A percentile compares a stretch with the other conserved stretches of the same genome.
Evolutionary conservation across 768 basidiomycete species (phyloP).

Genomic region (Mycena metata): DNA sequence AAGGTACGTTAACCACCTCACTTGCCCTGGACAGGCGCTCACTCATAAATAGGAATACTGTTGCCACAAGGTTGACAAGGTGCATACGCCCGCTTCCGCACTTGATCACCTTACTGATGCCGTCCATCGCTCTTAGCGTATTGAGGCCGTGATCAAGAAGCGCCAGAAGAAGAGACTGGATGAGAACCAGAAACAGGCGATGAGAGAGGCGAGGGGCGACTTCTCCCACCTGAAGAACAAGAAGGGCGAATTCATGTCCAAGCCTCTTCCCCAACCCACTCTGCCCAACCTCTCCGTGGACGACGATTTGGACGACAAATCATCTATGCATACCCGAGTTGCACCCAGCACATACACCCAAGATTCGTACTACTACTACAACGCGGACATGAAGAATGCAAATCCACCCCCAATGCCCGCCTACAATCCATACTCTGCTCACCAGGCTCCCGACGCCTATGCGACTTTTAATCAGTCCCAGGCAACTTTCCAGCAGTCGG

Average conservation of each 20-base stretch:
- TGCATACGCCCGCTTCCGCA: constrained; percentile 45
- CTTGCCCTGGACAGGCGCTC: neutral
- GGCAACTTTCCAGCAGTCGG: constrained; percentile 67
- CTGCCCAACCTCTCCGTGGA: constrained; percentile 93
- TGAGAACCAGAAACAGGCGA: constrained; percentile 84
- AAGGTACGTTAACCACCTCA: constrained; percentile 68
- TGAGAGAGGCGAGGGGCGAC: constrained; percentile 93
- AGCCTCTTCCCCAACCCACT: constrained; percentile 92
- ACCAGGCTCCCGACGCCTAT: constrained; percentile 65
- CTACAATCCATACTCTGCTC: constrained; percentile 75
- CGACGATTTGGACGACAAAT: constrained; percentile 74
- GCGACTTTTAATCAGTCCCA: constrained; percentile 72
- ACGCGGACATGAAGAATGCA: constrained; percentile 63
- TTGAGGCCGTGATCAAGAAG: constrained; percentile 92
- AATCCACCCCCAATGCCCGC: constrained; percentile 83
- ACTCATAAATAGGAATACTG: constrained; percentile 82
- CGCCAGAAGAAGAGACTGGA: constrained; percentile 88
- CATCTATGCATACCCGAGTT: constrained; percentile 68
- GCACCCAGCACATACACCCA: constrained; percentile 68
- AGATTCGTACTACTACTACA: constrained; percentile 68
- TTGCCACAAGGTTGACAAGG: constrained; percentile 99
- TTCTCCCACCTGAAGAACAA: constrained; percentile 93
- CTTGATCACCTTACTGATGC: constrained; percentile 27
- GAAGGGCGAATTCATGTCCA: constrained; percentile 86
- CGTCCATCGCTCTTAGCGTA: constrained; percentile 69